Conservation (phyloP, 495 filamentous ascomycete genomes). For the Penicillium coprophilum region DNA sequence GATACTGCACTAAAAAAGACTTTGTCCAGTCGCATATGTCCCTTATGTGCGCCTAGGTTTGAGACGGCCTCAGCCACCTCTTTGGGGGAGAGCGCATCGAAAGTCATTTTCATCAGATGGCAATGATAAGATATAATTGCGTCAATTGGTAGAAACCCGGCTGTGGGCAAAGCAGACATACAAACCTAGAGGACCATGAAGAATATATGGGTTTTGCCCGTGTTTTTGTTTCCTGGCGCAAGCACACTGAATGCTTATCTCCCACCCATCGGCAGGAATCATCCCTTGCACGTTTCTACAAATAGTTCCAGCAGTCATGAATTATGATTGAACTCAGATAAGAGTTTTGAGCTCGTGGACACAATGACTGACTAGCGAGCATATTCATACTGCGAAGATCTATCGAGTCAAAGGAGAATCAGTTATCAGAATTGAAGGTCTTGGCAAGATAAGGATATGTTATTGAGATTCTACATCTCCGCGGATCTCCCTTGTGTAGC, state of each 20-base stretch:
- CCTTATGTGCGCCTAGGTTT: slow-evolving; percentile 48
- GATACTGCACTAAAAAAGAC: slow-evolving; percentile 55
- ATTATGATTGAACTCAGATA: slow-evolving; percentile 6
- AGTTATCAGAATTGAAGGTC: slow-evolving; percentile 7
- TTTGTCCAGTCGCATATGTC: slow-evolving; percentile 53
- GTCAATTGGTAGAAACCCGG: background rate
- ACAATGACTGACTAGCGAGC: slow-evolving; percentile 12
- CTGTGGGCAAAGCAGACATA: background rate
- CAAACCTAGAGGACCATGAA: background rate
- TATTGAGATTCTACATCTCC: slow-evolving; percentile 1
- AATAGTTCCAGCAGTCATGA: background rate
- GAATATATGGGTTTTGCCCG: background rate
- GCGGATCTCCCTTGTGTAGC: background rate
- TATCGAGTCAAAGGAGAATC: slow-evolving; percentile 1
- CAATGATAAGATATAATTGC: background rate
- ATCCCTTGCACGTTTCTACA: background rate
- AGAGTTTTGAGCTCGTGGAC: background rate
- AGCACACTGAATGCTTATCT: slow-evolving; percentile 1
- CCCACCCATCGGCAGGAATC: background rate
- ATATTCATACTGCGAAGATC: background rate
- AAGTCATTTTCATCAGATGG: slow-evolving; percentile 15
- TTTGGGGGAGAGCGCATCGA: slow-evolving; percentile 44
- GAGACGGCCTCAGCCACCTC: slow-evolving; percentile 50
- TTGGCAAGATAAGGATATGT: slow-evolving; percentile 17
- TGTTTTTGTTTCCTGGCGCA: background rate